phyloP scores from a whole-genome alignment of 306 rosid genomes.

The Sphenostylis stenocarpa region DNA sequence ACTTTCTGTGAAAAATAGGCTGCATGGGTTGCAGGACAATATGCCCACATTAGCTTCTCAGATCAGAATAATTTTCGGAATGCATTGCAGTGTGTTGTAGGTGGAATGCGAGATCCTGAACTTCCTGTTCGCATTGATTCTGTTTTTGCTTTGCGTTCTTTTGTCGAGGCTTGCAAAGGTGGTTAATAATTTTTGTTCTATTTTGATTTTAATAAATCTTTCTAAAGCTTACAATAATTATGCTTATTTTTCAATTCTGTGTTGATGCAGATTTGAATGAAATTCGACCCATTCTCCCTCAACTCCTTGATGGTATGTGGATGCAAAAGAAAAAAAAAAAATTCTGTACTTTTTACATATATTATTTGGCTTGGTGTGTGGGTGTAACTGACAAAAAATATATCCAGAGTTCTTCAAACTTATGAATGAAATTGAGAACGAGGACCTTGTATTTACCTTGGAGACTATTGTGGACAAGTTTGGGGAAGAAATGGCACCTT shows the following conservation, averaged over 20 bases:
- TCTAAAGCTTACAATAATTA: not conserved
- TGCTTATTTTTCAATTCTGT: slow-evolving; percentile 6
- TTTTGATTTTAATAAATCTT: slow-evolving; percentile 5
- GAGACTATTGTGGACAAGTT: slow-evolving; percentile 98
- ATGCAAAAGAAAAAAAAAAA: not conserved
- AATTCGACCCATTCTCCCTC: slow-evolving; percentile 91
- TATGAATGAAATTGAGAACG: slow-evolving; percentile 97
- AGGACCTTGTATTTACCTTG: slow-evolving; percentile 94
- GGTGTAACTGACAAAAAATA: slow-evolving; percentile 1
- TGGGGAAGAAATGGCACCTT: slow-evolving; percentile 99
- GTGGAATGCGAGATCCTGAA: slow-evolving; percentile 89
- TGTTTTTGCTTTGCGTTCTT: slow-evolving; percentile 91
- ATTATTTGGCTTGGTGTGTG: slow-evolving; percentile 26
- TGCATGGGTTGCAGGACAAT: slow-evolving; percentile 99
- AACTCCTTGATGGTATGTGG: slow-evolving; percentile 88
- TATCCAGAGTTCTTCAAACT: slow-evolving; percentile 91
- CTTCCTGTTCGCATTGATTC: slow-evolving; percentile 98
- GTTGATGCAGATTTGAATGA: slow-evolving; percentile 77
- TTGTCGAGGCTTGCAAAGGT: slow-evolving; percentile 95
- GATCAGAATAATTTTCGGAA: slow-evolving; percentile 85
- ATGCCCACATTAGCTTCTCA: slow-evolving; percentile 77
- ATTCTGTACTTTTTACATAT: not conserved
- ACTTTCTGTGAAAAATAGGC: slow-evolving; percentile 56
- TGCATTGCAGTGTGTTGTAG: slow-evolving; percentile 85
- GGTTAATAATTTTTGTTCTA: not conserved